These are phyloP conservation scores for Globisporangium uncinulatum DNA, from an alignment of 352 stramenopile species.

Conservation along the genomic window DNA sequence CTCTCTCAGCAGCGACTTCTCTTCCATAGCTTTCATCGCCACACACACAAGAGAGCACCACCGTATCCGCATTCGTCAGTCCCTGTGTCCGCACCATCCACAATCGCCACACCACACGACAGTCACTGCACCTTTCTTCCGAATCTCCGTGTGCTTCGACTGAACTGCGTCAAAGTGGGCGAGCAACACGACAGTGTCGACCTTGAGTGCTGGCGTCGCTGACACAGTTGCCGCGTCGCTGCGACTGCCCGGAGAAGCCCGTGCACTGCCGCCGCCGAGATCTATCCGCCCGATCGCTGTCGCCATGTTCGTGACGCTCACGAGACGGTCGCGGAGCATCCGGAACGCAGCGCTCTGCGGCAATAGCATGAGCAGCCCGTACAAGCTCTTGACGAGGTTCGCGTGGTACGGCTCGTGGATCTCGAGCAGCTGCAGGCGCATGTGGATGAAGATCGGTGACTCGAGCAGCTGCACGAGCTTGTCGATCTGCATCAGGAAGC, in stretches of 20 bases:
- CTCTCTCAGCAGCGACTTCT: constrained; percentile 63
- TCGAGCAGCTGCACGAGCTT: constrained; percentile 99
- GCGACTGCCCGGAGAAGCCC: constrained; percentile 17
- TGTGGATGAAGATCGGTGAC: constrained; percentile 98
- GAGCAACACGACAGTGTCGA: constrained; percentile 55
- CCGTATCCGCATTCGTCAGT: not conserved
- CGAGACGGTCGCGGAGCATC: constrained; percentile 76
- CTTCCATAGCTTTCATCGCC: constrained; percentile 34
- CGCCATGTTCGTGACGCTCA: constrained; percentile 85
- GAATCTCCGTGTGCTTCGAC: constrained; percentile 57
- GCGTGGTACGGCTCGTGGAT: constrained; percentile 93
- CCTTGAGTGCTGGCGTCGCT: constrained; percentile 12
- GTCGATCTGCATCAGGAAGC: constrained; percentile 99
- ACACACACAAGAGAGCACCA: not conserved
- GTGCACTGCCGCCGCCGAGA: constrained; percentile 24
- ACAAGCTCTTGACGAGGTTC: constrained; percentile 96
- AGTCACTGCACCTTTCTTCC: constrained; percentile 48
- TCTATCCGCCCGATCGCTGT: constrained; percentile 78
- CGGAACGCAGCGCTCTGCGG: constrained; percentile 90
- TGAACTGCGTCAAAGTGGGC: constrained; percentile 74
- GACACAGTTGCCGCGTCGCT: constrained; percentile 6
- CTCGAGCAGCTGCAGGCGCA: constrained; percentile 97
- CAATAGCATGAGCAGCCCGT: constrained; percentile 97
- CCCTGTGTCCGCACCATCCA: not conserved
- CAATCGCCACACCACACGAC: not conserved